These are phyloP conservation scores for Actinomucor elegans DNA, from an alignment of 371 early-diverging fungal genomes.

Conservation along the genomic window DNA sequence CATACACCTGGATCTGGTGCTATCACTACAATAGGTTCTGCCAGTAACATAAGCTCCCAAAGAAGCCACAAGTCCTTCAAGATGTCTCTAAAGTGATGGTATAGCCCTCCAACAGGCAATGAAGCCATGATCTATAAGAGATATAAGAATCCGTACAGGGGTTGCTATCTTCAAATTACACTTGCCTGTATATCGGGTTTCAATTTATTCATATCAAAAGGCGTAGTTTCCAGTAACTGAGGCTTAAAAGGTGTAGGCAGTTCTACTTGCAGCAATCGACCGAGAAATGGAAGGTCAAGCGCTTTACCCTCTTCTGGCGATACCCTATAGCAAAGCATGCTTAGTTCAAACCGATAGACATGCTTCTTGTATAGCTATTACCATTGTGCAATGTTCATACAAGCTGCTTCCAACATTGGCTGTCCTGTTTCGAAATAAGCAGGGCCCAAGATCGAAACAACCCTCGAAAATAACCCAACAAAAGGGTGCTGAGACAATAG, in stretches of 20 bases:
- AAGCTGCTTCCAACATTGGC: constrained; percentile 80
- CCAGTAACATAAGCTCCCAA: constrained; percentile 95
- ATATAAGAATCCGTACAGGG: no score
- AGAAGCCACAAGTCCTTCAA: constrained; percentile 84
- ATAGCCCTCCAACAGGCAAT: constrained; percentile 67
- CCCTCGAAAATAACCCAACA: constrained; percentile 79
- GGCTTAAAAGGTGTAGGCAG: constrained; percentile 77
- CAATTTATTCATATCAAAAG: constrained; percentile 67
- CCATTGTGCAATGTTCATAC: constrained; percentile 82
- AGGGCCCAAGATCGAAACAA: constrained; percentile 80
- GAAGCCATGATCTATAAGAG: constrained; percentile 67
- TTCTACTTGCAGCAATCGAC: constrained; percentile 66
- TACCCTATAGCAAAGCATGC: constrained; percentile 16
- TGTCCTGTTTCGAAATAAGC: constrained; percentile 77
- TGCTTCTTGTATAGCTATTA: constrained; percentile 20
- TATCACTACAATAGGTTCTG: constrained; percentile 88
- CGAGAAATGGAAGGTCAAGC: constrained; percentile 77
- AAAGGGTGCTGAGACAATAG: constrained; percentile 86
- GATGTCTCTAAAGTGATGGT: constrained; percentile 76
- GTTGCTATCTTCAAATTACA: not conserved
- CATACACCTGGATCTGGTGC: constrained; percentile 87
- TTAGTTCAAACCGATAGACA: not conserved
- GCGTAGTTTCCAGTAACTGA: constrained; percentile 79
- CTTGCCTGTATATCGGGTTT: constrained; percentile 66
- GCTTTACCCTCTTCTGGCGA: constrained; percentile 31